Base-by-base conservation (phyloP, 2,329 filamentous ascomycete species). In the Cytospora piceae region DNA sequence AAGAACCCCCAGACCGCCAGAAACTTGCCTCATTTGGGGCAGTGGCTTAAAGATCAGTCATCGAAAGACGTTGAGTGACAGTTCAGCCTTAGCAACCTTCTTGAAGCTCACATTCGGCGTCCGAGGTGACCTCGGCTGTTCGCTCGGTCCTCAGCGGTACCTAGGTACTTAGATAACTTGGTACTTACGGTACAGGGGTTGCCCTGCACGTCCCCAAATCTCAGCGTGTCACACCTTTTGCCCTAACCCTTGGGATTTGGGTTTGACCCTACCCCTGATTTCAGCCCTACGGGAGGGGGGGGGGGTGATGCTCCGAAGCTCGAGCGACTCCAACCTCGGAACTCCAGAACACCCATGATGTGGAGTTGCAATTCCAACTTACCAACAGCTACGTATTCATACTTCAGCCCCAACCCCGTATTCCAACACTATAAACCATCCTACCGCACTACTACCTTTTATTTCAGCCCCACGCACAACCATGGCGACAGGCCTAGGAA, bases 401-500 rank as follows among this genome's bases (percentile, higher is more conserved):
- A 49, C 8, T 49, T 49, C n/a, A 49, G 46, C 17, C 46, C 17
- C 46, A 20, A 49, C n/a, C 22, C n/a, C 9, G 11, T 24, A 4
- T 49, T 1, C 12, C 24, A n/a, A n/a, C n/a, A 49, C 46, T 5
- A 57, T 37, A 22, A 29, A 12, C 39, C 31, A 53, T 37, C 6
- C 17, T 20, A 14, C 3, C 22, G 29, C 6, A 49, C n/a, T n/a
- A 20, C 14, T 24, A 2, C 20, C 20, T 15, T 37, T 15, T 11
- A 9, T n/a, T 8, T 7, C 20, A 8, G 4, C 27, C 32, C 37
- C 24, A 24, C 53, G 6, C 20, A 22, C 31, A 57, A 17, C 37
- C 20, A 68, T 68, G 66, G 64, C 66, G 17, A 66, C 61, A 42
- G 63, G 59, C 56, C 34, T 68, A n/a, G 66, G 66, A 2, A 66